Percentiles rank a stretch among this genome's conserved stretches.
These are phyloP conservation scores for Aristolochia contorta DNA, from an alignment of 164 flowering plant genomes.

Conservation along the genomic window DNA sequence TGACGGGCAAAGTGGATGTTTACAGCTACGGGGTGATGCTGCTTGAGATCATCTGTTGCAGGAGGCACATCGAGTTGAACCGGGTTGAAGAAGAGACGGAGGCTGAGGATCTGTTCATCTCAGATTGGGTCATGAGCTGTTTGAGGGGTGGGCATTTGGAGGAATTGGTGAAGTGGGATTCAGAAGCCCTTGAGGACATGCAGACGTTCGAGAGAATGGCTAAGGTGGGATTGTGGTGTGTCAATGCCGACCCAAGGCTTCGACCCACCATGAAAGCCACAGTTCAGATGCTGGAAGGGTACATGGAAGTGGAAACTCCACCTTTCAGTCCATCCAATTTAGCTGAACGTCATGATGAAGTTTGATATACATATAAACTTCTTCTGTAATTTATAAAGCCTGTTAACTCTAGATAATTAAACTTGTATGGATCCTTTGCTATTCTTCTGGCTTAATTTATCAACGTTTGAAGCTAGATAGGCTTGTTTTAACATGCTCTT, in stretches of 20 bases:
- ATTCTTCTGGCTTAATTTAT: no score
- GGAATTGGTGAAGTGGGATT: slow-evolving; percentile 9
- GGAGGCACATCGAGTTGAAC: slow-evolving; percentile 11
- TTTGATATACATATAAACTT: no score
- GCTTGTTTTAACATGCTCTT: no score
- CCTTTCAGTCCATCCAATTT: slow-evolving; percentile 3
- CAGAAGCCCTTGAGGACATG: slow-evolving; percentile 8
- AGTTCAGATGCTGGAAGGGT: slow-evolving; percentile 37
- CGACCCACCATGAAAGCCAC: slow-evolving; percentile 37
- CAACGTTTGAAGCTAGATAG: no score
- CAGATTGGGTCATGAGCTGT: slow-evolving; percentile 14
- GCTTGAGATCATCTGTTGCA: slow-evolving; percentile 21
- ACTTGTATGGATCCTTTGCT: no score
- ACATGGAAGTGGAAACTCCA: slow-evolving; percentile 20
- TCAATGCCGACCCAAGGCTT: slow-evolving; percentile 28
- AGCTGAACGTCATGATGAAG: no score
- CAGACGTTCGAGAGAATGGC: slow-evolving; percentile 23
- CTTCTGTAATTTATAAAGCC: no score
- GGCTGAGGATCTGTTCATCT: slow-evolving; percentile 6
- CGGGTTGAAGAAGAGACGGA: neutral
- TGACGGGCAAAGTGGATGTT: slow-evolving; percentile 18
- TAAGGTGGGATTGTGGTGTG: slow-evolving; percentile 36
- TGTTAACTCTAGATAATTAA: no score
- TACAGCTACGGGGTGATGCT: slow-evolving; percentile 21
- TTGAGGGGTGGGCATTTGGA: slow-evolving; percentile 6